Base-by-base conservation (phyloP, 192 early-diverging fungal genomes). In the Coemansia sp. region DNA sequence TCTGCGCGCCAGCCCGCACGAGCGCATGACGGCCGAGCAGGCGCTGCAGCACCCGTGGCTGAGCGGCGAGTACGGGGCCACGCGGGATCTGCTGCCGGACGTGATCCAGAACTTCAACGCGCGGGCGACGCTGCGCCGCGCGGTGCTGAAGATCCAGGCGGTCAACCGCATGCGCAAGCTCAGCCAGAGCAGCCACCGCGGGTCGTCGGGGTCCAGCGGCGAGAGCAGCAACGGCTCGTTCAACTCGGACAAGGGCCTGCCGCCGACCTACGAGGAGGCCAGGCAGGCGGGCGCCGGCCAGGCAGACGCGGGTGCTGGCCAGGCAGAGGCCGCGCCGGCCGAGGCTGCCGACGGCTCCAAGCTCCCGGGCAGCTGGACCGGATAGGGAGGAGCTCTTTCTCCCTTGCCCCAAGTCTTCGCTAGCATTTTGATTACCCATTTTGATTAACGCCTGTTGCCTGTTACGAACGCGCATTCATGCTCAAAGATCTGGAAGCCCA, bases 41-140 rank as follows among this genome's bases (percentile, higher is more conserved):
- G 92, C 94, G 7, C 77, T 96, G 38, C 58, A 79, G 19, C 92
- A 98, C 77, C 86, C 80, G 15, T 98, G 92, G 92, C 80, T 93
- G 55, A 82, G 81, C 21, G 83, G 78, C 27, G 60, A 75, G 43
- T 38, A 71, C 51, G 84, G 72, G 41, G 71, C 65, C 5, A 84
- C 86, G 19, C 78, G 81, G n/a, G 92, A 98, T 72, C 82, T 98
- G 41, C 78, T 98, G 32, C 89, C 87, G 27, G 80, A 84, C 25
- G 88, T 95, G 43, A 81, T 83, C 12, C 81, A 90, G 34, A 87
- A 89, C 45, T 90, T 67, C 41, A 67, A 76, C 20, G 64, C 71
- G 35, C 55, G 58, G 20, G 58, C 61, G 1, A 79, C 70, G 2
- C 49, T 79, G 53, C 78, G 58, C n/a, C 72, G 72, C 21, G 71